Base-by-base conservation (phyloP, 2,329 filamentous ascomycete genomes). In the Dothiorella sarmentorum region DNA sequence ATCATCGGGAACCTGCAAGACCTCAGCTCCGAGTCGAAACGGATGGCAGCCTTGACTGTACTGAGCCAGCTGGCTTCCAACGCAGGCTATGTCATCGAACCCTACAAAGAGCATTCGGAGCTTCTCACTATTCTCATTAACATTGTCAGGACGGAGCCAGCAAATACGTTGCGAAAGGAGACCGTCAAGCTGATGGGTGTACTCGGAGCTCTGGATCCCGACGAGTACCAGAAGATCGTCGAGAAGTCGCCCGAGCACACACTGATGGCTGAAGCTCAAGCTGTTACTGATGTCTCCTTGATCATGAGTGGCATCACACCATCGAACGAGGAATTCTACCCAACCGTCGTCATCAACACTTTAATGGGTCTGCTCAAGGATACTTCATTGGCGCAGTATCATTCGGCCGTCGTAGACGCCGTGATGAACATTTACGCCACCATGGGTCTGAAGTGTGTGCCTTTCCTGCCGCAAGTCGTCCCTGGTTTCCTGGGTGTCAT, bases 381-480 rank as follows among this genome's bases (percentile, higher is more conserved):
- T 66, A 86, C 87, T 24, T 97, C 94, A 0, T 80, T 99, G 4
- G 85, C 88, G 11, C 90, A 95, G 68, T 93, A 96, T 67, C 95
- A 99, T 68, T 93, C 91, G 3, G 86, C 88, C 10, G 93, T 97
- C 13, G 94, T 99, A 53, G 94, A 97, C 71, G 94, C 94, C 4
- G 95, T 99, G 66, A 97, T 99, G 86, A 96, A 91, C 66, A 99
- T 99, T 60, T 99, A 99, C 76, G 90, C 94, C 66, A 99, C 95
- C 0, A 82, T 99, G 61, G 94, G 94, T 2, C 78, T 99, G 66
- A 96, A 97, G 71, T 99, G 94, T 71, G 93, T 99, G 7, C 89
- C 91, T 0, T 99, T 97, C 73, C 83, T 99, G 1, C 89, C 90
- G 61, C 88, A 94, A 61, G 97, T 99, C 61, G 90, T 99, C 29